Percentiles rank a stretch among this genome's conserved stretches.
phyloP scores from a whole-genome alignment of 192 early-diverging fungal species.

The Coemansia sp. region DNA sequence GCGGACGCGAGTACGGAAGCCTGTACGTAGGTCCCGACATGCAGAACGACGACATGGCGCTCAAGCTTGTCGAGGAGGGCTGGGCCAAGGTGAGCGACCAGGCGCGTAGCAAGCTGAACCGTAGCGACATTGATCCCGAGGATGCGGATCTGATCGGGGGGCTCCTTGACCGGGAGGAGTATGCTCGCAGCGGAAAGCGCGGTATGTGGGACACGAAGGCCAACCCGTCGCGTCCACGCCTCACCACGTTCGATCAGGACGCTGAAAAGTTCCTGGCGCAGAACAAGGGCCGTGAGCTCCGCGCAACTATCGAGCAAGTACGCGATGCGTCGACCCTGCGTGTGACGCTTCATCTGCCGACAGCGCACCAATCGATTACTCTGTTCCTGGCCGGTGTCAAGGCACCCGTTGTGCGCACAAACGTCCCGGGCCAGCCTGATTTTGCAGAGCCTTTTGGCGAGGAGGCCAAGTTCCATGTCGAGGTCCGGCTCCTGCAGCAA shows the following conservation, averaged over 20 bases:
- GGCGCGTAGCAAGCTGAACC: slow-evolving; percentile 43
- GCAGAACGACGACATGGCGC: slow-evolving; percentile 68
- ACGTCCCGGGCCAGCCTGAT: slow-evolving; percentile 67
- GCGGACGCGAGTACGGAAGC: slow-evolving; percentile 67
- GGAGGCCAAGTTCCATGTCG: slow-evolving; percentile 92
- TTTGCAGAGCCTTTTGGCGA: slow-evolving; percentile 88
- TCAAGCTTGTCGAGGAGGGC: slow-evolving; percentile 75
- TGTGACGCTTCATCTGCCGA: slow-evolving; percentile 66
- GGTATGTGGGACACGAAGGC: slow-evolving; percentile 76
- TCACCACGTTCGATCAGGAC: slow-evolving; percentile 63
- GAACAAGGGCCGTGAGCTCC: slow-evolving; percentile 77
- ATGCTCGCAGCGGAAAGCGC: slow-evolving; percentile 65
- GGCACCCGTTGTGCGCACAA: slow-evolving; percentile 78
- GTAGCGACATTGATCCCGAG: slow-evolving; percentile 38
- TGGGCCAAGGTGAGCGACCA: slow-evolving; percentile 80
- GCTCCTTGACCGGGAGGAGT: slow-evolving; percentile 66
- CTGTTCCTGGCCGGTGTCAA: slow-evolving; percentile 79
- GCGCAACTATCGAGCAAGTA: slow-evolving; percentile 92
- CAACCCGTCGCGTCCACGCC: slow-evolving; percentile 44
- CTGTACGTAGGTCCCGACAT: slow-evolving; percentile 52
- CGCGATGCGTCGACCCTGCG: slow-evolving; percentile 87
- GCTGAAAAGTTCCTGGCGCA: slow-evolving; percentile 69
- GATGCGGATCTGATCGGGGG: slow-evolving; percentile 40
- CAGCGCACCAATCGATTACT: slow-evolving; percentile 75
- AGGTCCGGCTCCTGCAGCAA: slow-evolving; percentile 85